phyloP scores from a whole-genome alignment of 768 basidiomycete species.

The Suillus occidentalis region DNA sequence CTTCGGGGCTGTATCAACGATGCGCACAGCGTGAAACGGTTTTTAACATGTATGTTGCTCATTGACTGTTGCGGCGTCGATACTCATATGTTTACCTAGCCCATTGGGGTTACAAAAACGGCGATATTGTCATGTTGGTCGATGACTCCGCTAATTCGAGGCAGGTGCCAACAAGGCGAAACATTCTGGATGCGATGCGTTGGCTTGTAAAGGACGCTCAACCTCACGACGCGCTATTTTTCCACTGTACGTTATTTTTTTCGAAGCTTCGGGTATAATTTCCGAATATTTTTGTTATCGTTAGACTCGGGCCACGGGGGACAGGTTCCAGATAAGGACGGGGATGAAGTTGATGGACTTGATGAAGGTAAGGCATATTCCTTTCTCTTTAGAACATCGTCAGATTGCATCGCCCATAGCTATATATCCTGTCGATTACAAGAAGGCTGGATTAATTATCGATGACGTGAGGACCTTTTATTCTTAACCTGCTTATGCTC shows the following conservation, averaged over 20 bases:
- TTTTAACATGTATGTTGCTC: slow-evolving; percentile 55
- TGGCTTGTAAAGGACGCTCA: slow-evolving; percentile 72
- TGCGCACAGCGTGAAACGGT: slow-evolving; percentile 64
- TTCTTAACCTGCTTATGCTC: slow-evolving; percentile 1
- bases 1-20: slow-evolving; percentile 84
- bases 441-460: slow-evolving; percentile 72
- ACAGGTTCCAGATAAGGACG: slow-evolving; percentile 74
- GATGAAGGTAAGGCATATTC: slow-evolving; percentile 60
- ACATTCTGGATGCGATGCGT: slow-evolving; percentile 58
- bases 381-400: not conserved
- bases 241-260: slow-evolving; percentile 56
- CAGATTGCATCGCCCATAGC: slow-evolving; percentile 39
- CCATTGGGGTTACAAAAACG: slow-evolving; percentile 46
- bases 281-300: not conserved
- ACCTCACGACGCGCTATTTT: slow-evolving; percentile 72
- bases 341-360: slow-evolving; percentile 76
- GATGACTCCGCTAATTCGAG: slow-evolving; percentile 45
- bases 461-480: slow-evolving; percentile 58
- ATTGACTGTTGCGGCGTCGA: not conserved
- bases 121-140: slow-evolving; percentile 58
- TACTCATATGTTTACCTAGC: slow-evolving; percentile 21
- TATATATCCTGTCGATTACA: slow-evolving; percentile 89
- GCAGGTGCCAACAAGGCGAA: slow-evolving; percentile 49
- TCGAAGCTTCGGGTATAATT: not conserved
- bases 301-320: slow-evolving; percentile 96